Conservation (phyloP, 805 yeast genomes). For the Suhomyces sp. region DNA sequence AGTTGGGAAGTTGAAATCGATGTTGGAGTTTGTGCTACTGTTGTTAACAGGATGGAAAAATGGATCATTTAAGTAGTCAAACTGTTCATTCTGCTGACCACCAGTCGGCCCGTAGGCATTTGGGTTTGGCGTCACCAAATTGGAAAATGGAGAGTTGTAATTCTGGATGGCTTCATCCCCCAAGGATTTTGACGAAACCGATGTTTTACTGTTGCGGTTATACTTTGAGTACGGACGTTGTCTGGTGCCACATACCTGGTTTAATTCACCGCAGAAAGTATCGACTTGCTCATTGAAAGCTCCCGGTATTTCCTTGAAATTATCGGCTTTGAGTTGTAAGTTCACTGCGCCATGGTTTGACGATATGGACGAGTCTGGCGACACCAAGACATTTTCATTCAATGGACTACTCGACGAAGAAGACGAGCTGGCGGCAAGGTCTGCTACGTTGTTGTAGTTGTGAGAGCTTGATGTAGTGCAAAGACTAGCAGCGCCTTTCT, state of each 20-base stretch:
- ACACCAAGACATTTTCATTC: conserved; percentile 33
- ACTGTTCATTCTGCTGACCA: conserved; percentile 15
- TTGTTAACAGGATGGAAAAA: conserved; percentile 10
- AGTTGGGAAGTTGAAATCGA: conserved; percentile 7
- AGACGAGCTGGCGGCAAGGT: conserved; percentile 28
- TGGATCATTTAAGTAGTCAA: conserved; percentile 15
- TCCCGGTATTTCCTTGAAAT: conserved; percentile 13
- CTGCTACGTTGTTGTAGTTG: conserved; percentile 23
- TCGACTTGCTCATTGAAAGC: conserved; percentile 65
- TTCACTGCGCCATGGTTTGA: conserved; percentile 6
- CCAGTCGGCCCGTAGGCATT: conserved; percentile 14
- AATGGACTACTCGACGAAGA: conserved; percentile 37
- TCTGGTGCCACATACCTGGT: conserved; percentile 80
- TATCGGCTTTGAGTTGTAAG: conserved; percentile 1
- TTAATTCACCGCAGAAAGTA: conserved; percentile 72
- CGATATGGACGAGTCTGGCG: conserved; percentile 29
- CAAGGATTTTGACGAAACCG: not conserved
- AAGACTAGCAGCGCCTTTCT: not conserved
- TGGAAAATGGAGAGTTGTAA: conserved; percentile 20
- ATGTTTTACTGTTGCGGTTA: conserved; percentile 14
- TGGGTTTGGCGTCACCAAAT: conserved; percentile 17
- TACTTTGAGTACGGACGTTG: conserved; percentile 61
- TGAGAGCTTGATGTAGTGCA: not conserved
- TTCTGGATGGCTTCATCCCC: conserved; percentile 6
- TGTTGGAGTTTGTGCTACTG: not conserved